Evolutionary conservation across 2,329 filamentous ascomycete genomes (phyloP), one percentile per base, ranked within the genome.

Genomic region (Dothideomycetidae sp.): DNA sequence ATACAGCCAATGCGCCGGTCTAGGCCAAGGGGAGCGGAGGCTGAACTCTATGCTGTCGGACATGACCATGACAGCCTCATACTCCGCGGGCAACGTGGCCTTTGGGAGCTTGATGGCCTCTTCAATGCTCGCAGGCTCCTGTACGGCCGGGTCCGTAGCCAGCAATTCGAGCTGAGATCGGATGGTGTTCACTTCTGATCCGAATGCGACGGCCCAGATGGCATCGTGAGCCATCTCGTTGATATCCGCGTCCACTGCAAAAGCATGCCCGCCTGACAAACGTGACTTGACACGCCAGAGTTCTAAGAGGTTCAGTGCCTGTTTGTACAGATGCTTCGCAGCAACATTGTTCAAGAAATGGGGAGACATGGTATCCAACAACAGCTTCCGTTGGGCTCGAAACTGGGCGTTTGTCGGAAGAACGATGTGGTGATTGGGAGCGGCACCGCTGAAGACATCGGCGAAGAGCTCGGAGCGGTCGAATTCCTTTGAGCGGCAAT

Each of bases 401-500:
- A 40, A 37, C 14, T 44, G 41, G 3, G 51, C 48, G 3, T 39
- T 42, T 2, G 48, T 52, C 4, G 34, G 39, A 42, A 51, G 46
- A 23, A 41, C 33, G 2, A 51, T 45, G 11, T 53, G 50, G 14
- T 49, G 42, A 2, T 47, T 14, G 2, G 51, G 52, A 10, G 48
- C 5, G 7, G 49, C 19, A 3, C 39, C 41, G 4, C 21, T 13
- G 29, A 55, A 53, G 3, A 50, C 18, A 15, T 54, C 44, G 3
- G 44, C 45, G 17, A 59, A 55, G 45, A 55, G 52, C 34, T 45
- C 45, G 30, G 54, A 57, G 9, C 61, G 56, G 46, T 67, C 63
- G 34, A 67, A 67, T 26, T 67, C 64, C 32, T 57, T 60, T 17
- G 46, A 46, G n/a, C 63, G 58, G 1, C 62, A 56, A 4, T 60